Percentiles rank a stretch among this genome's conserved stretches.
phyloP scores from a whole-genome alignment of 768 basidiomycete genomes.

The Cyathus striatus region DNA sequence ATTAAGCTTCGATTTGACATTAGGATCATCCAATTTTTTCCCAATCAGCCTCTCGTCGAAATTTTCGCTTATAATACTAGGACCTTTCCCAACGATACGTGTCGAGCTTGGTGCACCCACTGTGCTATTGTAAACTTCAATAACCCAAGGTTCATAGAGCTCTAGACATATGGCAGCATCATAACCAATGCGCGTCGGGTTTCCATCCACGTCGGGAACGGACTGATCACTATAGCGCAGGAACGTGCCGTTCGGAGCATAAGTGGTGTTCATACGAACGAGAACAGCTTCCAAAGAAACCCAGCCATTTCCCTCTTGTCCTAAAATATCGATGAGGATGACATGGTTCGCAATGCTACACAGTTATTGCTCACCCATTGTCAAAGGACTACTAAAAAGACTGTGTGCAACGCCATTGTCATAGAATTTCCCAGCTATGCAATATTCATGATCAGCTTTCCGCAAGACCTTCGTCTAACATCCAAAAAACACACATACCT shows the following conservation, averaged over 20 bases:
- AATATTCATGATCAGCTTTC: slow-evolving; percentile 15
- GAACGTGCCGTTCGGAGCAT: no score
- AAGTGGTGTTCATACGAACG: slow-evolving; percentile 29
- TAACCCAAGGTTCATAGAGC: no score
- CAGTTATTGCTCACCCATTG: slow-evolving; percentile 13
- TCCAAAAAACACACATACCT: slow-evolving; percentile 10
- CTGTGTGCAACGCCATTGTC: slow-evolving; percentile 28
- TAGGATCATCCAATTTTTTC: slow-evolving; percentile 14
- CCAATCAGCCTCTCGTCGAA: slow-evolving; percentile 12
- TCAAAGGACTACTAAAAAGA: slow-evolving; percentile 20
- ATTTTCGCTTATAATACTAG: slow-evolving; percentile 16
- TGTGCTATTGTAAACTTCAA: slow-evolving; percentile 31
- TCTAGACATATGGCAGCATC: no score
- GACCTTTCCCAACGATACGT: slow-evolving; percentile 28
- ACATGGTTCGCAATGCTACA: not conserved
- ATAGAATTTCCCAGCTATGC: slow-evolving; percentile 21
- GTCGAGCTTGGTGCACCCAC: slow-evolving; percentile 24
- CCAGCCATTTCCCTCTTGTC: slow-evolving; percentile 27
- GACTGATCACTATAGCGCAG: slow-evolving; percentile 8
- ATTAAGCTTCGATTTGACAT: slow-evolving; percentile 19
- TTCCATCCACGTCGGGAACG: slow-evolving; percentile 18
- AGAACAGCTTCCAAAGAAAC: slow-evolving; percentile 27
- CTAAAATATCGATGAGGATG: no score
- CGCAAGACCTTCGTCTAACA: slow-evolving; percentile 18
- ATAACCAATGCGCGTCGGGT: slow-evolving; percentile 27